Conservation (phyloP, 768 basidiomycete species). For the Phanerochaete sordida region DNA sequence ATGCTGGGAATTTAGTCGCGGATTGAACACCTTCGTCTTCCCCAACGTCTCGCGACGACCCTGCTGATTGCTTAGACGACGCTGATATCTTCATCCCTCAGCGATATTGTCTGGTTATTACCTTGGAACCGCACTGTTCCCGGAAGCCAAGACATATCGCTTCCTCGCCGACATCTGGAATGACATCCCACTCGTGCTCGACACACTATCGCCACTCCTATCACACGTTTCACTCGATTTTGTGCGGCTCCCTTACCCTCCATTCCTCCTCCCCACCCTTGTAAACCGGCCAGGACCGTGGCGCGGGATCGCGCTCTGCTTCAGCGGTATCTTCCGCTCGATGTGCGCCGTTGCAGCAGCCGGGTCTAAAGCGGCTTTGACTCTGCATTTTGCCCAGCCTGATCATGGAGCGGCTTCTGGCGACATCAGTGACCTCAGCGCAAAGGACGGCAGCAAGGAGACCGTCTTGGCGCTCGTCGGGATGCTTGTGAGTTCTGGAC, state of each 20-base stretch:
- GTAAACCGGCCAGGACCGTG: not conserved
- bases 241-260: conserved; percentile 16
- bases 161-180: conserved; percentile 66
- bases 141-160: conserved; percentile 70
- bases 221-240: conserved; percentile 27
- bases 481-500: conserved; percentile 50
- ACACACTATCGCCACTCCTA: conserved; percentile 57
- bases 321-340: conserved; percentile 55
- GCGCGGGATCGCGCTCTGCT: conserved; percentile 48
- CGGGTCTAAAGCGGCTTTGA: conserved; percentile 68
- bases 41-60: too few relatives aligned
- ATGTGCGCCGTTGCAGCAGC: conserved; percentile 63
- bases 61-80: not conserved
- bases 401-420: conserved; percentile 43
- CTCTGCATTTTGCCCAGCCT: conserved; percentile 56
- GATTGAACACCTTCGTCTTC: too few relatives aligned
- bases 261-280: not conserved
- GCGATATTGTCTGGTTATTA: conserved; percentile 62
- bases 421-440: conserved; percentile 68
- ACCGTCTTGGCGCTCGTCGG: conserved; percentile 65
- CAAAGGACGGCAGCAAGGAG: conserved; percentile 71
- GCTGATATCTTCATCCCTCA: conserved; percentile 20
- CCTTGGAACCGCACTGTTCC: conserved; percentile 60
- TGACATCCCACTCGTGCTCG: conserved; percentile 55
- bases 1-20: too few relatives aligned